Base-by-base conservation (phyloP, 495 filamentous ascomycete genomes). In the Bombardia bombarda region DNA sequence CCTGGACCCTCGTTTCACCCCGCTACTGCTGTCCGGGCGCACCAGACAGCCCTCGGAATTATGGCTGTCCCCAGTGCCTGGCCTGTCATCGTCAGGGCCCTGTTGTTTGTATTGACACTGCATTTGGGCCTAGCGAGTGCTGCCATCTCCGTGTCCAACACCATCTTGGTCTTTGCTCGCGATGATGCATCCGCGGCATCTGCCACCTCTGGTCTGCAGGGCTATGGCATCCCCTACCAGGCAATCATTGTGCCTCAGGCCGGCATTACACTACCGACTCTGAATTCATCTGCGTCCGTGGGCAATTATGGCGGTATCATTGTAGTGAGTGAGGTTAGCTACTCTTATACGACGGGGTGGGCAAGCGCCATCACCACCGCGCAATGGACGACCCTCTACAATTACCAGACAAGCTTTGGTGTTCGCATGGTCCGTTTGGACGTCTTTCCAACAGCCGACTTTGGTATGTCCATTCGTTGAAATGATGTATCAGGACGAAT, bases 371-470 rank as follows among this genome's bases (percentile, higher is more conserved):
- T 82, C 50, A 79, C 75, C 2, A 55, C 63, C 6, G 69, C 67
- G 25, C 77, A 80, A 58, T 79, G 75, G 77, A 61, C 70, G 26
- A 52, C 64, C 43, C 50, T 82, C 1, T 80, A 74, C 50, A 62
- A 67, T 21, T 82, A 82, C 46, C 77, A 80, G 60, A 66, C 68
- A 3, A 58, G 53, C 20, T 82, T 75, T 43, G 68, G 72, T n/a
- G 69, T 79, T 3, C 68, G 78, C 17, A 76, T 82, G 74, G 77
- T 82, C 22, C 72, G 77, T 38, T 63, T 78, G 12, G 77, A 78
- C 56, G 70, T 70, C 13, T 79, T 66, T 39, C 78, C 78, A 1
- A 65, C 67, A 18, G 59, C 67, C 10, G 64, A 70, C n/a, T 74
- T 66, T 38, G 77, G 78, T 28, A 61, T 62, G 33, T 50, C 44